phyloP scores from a whole-genome alignment of 176 grass and related monocot genomes.

The Bothriochloa decipiens region DNA sequence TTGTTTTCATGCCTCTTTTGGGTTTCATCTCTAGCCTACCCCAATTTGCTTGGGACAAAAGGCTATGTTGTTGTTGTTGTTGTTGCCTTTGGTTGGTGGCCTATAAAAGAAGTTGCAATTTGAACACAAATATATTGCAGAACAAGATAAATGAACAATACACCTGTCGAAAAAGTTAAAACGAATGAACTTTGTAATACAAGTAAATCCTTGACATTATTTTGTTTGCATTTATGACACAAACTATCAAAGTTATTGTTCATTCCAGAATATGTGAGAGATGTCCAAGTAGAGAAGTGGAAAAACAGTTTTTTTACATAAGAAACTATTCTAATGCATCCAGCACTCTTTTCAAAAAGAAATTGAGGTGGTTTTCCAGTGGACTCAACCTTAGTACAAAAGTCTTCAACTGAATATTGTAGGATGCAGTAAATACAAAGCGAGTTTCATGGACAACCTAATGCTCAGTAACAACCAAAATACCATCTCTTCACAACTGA shows the following conservation, averaged over 20 bases:
- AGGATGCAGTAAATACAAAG: background rate
- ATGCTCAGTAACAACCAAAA: constrained; percentile 16
- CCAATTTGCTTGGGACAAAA: too few relatives aligned
- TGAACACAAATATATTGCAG: background rate
- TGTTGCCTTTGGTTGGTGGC: background rate
- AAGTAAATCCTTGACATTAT: background rate
- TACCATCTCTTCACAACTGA: background rate
- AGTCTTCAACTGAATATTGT: constrained; percentile 16
- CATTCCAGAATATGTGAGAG: background rate
- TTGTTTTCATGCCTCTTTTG: too few relatives aligned
- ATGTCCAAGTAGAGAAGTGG: background rate
- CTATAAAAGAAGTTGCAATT: background rate
- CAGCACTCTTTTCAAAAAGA: background rate
- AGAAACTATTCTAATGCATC: background rate
- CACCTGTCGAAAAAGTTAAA: background rate
- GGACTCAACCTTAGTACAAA: background rate
- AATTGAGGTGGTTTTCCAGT: background rate
- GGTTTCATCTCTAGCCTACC: too few relatives aligned
- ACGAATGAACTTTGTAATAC: background rate
- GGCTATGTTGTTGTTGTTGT: too few relatives aligned
- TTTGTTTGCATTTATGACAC: background rate
- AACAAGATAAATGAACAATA: background rate
- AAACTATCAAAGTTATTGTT: background rate
- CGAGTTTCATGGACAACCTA: constrained; percentile 15
- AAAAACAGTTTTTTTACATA: background rate